phyloP scores from a whole-genome alignment of 2,329 filamentous ascomycete genomes.

The Rutstroemia sydowiana region DNA sequence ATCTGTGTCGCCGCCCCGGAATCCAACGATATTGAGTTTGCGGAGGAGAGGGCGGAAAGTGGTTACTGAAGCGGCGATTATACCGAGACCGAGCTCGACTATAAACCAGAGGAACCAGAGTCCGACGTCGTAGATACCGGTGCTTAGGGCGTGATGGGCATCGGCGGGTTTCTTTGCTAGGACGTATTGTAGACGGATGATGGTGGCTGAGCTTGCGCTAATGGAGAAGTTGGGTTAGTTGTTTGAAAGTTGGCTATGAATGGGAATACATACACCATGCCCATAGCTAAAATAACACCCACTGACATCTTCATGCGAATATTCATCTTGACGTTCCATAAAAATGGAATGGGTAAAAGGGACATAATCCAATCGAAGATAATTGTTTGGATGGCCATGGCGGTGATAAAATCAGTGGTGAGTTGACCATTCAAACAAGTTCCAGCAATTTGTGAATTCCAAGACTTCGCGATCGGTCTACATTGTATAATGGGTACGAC shows the following conservation, averaged over 20 bases:
- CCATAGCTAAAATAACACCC: neutral
- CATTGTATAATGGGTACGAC: neutral
- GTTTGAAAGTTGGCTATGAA: neutral
- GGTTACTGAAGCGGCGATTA: neutral
- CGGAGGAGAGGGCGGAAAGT: slow-evolving; percentile 4
- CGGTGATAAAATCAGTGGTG: too few relatives aligned
- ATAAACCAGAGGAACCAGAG: neutral
- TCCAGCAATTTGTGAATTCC: neutral
- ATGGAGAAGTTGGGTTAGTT: neutral
- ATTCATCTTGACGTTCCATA: slow-evolving; percentile 3
- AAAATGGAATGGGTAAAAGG: slow-evolving; percentile 1
- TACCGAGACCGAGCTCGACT: neutral
- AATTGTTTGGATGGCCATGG: too few relatives aligned
- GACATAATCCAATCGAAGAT: slow-evolving; percentile 9
- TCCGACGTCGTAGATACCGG: neutral
- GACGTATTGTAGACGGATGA: neutral
- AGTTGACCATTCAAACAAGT: too few relatives aligned
- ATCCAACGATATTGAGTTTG: neutral
- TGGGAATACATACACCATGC: neutral
- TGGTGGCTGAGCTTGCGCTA: slow-evolving; percentile 5
- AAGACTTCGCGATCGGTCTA: neutral
- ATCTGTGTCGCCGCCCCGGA: neutral
- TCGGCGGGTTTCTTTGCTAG: neutral
- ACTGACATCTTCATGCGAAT: neutral
- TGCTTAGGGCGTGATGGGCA: neutral